Evolutionary conservation across 1,284 basidiomycete genomes (phyloP).

Genomic region (Ustilago loliicola): DNA sequence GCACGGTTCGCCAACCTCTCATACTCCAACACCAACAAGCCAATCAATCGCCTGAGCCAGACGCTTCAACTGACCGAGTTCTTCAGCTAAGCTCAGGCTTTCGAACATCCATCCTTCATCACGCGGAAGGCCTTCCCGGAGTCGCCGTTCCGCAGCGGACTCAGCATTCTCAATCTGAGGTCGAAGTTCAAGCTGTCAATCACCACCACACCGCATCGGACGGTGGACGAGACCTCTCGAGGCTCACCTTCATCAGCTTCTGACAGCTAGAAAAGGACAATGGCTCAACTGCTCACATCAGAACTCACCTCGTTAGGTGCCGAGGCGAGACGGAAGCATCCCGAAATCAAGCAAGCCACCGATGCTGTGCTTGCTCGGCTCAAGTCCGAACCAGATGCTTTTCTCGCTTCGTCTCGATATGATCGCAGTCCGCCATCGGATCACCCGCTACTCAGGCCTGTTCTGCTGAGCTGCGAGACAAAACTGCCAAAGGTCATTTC

Average conservation of each 20-base stretch:
- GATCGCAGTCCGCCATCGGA: conserved; percentile 35
- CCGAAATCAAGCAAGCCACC: conserved; percentile 64
- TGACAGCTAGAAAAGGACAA: conserved; percentile 12
- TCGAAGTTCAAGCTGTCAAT: background rate
- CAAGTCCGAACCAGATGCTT: conserved; percentile 51
- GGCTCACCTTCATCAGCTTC: background rate
- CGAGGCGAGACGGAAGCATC: conserved; percentile 67
- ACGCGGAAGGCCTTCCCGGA: background rate
- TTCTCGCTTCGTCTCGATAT: conserved; percentile 31
- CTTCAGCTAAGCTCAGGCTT: background rate
- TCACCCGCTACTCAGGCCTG: conserved; percentile 85
- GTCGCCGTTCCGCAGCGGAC: background rate
- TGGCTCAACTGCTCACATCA: conserved; percentile 64
- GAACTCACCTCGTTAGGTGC: conserved; percentile 66
- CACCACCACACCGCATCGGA: background rate
- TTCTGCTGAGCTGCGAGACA: conserved; percentile 93
- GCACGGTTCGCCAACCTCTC: conserved; percentile 16
- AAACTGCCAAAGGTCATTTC: conserved; percentile 93
- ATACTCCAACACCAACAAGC: background rate
- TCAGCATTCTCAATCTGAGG: too few relatives aligned
- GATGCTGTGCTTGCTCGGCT: conserved; percentile 55
- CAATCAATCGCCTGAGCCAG: background rate
- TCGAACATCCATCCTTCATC: background rate
- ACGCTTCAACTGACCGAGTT: background rate
- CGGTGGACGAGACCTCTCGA: background rate